These are phyloP conservation scores for Phytophthora crassamura DNA, from an alignment of 352 stramenopile species.

Conservation along the genomic window DNA sequence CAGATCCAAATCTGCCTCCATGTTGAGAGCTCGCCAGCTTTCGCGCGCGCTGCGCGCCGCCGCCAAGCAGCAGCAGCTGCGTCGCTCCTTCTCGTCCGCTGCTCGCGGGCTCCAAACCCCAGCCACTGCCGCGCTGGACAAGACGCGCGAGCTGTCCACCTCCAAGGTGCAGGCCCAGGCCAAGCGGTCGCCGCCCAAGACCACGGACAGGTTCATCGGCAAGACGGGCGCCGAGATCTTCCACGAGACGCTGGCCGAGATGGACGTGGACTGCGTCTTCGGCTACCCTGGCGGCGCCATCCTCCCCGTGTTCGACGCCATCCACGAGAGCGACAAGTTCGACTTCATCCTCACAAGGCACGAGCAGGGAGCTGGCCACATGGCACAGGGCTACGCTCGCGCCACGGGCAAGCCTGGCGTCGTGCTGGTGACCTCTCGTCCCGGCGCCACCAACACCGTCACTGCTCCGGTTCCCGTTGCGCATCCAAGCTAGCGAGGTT, in stretches of 20 bases:
- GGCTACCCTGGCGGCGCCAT: constrained; percentile 95
- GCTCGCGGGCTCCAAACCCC: constrained; percentile 30
- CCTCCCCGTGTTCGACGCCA: constrained; percentile 94
- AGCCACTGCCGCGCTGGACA: constrained; percentile 1
- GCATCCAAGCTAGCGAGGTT: too few species aligned
- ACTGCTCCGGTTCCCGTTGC: too few species aligned
- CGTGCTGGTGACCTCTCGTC: constrained; percentile 93
- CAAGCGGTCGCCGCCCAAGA: constrained; percentile 50
- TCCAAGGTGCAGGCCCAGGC: constrained; percentile 41
- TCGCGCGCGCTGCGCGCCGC: constrained; percentile 47
- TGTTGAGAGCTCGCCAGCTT: constrained; percentile 56
- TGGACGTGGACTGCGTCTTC: constrained; percentile 93
- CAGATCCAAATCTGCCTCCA: constrained; percentile 2
- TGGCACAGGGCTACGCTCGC: constrained; percentile 87
- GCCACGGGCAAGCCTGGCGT: constrained; percentile 91
- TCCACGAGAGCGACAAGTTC: constrained; percentile 89
- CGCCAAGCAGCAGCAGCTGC: constrained; percentile 31
- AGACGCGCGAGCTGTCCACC: constrained; percentile 47
- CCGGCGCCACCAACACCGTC: constrained; percentile 94
- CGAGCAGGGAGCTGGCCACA: constrained; percentile 86
- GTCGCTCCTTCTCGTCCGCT: constrained; percentile 33
- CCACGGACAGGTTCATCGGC: constrained; percentile 89
- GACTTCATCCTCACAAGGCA: constrained; percentile 85
- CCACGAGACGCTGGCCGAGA: constrained; percentile 92
- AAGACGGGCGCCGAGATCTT: constrained; percentile 95